phyloP scores from a whole-genome alignment of 192 early-diverging fungal genomes.

The Backusella liffmaniae region DNA sequence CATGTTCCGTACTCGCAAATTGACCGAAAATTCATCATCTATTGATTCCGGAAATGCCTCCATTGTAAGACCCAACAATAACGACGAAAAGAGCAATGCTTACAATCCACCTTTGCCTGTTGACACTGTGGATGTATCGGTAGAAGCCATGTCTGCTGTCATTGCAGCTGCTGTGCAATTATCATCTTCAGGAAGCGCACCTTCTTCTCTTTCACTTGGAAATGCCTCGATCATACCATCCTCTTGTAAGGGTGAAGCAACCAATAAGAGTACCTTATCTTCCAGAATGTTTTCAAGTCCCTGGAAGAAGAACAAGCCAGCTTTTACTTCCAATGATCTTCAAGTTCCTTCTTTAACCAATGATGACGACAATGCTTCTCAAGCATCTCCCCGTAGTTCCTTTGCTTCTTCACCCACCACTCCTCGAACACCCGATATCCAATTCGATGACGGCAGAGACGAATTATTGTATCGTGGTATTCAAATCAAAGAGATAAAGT shows the following conservation, averaged over 20 bases:
- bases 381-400: neutral
- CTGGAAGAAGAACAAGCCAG: neutral
- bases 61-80: neutral
- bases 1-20: neutral
- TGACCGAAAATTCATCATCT: constrained; percentile 11
- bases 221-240: constrained; percentile 34
- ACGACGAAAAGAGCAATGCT: neutral
- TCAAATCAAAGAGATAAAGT: constrained; percentile 39
- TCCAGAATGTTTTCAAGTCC: neutral
- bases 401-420: constrained; percentile 10
- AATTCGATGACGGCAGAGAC: constrained; percentile 25
- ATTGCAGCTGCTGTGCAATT: constrained; percentile 36
- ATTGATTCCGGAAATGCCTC: constrained; percentile 22
- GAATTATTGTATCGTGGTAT: constrained; percentile 37
- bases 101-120: neutral
- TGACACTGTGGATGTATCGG: neutral
- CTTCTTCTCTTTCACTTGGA: constrained; percentile 34
- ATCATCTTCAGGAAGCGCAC: constrained; percentile 12
- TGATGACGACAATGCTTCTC: neutral
- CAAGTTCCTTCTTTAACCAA: neutral
- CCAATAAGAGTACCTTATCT: neutral
- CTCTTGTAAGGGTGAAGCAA: neutral
- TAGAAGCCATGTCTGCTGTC: constrained; percentile 35
- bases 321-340: neutral
- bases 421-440: neutral